Evolutionary conservation across 768 basidiomycete genomes (phyloP).

Genomic region (Lactarius indigo): DNA sequence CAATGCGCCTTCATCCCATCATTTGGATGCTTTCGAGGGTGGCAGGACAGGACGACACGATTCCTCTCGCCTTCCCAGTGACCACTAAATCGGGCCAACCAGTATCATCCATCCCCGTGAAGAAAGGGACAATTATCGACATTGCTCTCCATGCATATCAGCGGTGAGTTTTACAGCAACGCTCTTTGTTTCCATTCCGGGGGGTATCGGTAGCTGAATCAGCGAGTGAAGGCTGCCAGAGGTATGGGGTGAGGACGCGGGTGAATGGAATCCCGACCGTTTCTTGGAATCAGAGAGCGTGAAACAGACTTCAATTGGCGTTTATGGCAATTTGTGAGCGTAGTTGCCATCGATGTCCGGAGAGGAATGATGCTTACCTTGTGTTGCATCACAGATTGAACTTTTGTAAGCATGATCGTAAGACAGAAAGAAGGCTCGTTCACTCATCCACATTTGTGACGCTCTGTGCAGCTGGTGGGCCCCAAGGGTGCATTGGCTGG

Average conservation of each 20-base stretch:
- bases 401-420: slow-evolving; percentile 8
- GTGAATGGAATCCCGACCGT: slow-evolving; percentile 18
- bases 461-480: slow-evolving; percentile 11
- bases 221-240: slow-evolving; percentile 1
- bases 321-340: slow-evolving; percentile 23
- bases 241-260: slow-evolving; percentile 22
- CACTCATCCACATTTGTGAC: not conserved
- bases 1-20: slow-evolving; percentile 22
- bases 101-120: slow-evolving; percentile 17
- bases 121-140: slow-evolving; percentile 17
- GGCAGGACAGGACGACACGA: slow-evolving; percentile 8
- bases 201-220: not conserved
- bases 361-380: not conserved
- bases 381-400: slow-evolving; percentile 3
- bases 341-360: not conserved
- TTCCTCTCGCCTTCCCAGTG: slow-evolving; percentile 19
- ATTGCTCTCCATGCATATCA: slow-evolving; percentile 15
- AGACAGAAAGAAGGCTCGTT: not conserved
- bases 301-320: slow-evolving; percentile 5
- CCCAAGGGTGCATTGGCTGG: slow-evolving; percentile 23
- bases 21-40: slow-evolving; percentile 14
- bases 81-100: slow-evolving; percentile 17
- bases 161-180: slow-evolving; percentile 4
- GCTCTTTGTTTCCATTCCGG: not conserved
- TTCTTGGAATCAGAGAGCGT: slow-evolving; percentile 11